phyloP scores from a whole-genome alignment of 768 basidiomycete species.

The Chlorophyllum brunneum region DNA sequence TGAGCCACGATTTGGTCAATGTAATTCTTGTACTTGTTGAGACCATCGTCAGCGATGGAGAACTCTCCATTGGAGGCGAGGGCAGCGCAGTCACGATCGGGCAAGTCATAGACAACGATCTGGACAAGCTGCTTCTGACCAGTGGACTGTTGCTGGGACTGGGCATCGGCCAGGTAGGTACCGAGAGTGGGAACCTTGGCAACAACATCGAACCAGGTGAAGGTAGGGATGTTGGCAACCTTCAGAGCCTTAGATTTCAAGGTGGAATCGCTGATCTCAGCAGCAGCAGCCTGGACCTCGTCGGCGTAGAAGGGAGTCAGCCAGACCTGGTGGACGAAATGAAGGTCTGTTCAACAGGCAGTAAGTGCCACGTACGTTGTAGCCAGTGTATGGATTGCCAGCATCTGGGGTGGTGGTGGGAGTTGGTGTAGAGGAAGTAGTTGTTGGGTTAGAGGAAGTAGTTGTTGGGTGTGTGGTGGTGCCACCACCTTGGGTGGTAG shows the following conservation, averaged over 20 bases:
- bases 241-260: conserved; percentile 45
- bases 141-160: conserved; percentile 37
- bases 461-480: too few relatives aligned
- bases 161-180: conserved; percentile 53
- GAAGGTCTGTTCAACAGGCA: not conserved
- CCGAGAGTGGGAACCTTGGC: conserved; percentile 53
- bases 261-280: conserved; percentile 44
- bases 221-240: conserved; percentile 57
- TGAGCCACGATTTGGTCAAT: conserved; percentile 61
- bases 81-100: conserved; percentile 66
- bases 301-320: conserved; percentile 52
- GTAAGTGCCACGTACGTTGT: conserved; percentile 27
- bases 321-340: conserved; percentile 34
- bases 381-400: conserved; percentile 52
- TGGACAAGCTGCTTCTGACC: conserved; percentile 48
- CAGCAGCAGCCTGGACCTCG: conserved; percentile 50
- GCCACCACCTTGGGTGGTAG: too few relatives aligned
- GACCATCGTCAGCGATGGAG: conserved; percentile 51
- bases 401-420: conserved; percentile 31
- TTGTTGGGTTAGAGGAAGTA: conserved; percentile 17
- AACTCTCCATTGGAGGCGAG: conserved; percentile 66
- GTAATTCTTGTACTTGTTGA: conserved; percentile 53
- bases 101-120: conserved; percentile 56
- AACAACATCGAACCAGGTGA: conserved; percentile 58
- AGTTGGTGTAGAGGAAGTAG: conserved; percentile 19